A percentile compares a stretch with the other conserved stretches of the same genome.
phyloP scores from a whole-genome alignment of 257 asterid species.

The Salvia hispanica region DNA sequence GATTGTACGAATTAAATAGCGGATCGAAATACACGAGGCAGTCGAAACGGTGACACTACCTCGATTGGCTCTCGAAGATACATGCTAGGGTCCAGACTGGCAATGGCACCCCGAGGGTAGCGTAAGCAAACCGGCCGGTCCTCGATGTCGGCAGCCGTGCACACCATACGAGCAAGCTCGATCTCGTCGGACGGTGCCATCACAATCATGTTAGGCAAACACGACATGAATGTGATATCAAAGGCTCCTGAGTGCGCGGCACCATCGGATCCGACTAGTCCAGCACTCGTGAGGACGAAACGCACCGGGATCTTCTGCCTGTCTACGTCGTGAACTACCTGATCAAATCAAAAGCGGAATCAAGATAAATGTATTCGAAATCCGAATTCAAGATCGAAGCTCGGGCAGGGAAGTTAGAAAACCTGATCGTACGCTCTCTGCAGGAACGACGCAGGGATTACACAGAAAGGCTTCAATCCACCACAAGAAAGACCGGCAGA shows the following conservation, averaged over 20 bases:
- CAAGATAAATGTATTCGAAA: not conserved
- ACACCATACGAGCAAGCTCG: slow-evolving; percentile 82
- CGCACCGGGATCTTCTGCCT: slow-evolving; percentile 86
- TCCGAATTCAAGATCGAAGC: not conserved
- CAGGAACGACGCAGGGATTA: slow-evolving; percentile 81
- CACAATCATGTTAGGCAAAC: slow-evolving; percentile 93
- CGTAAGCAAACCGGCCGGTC: slow-evolving; percentile 86
- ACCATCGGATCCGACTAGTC: slow-evolving; percentile 82
- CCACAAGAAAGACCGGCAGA: slow-evolving; percentile 85
- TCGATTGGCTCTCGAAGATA: slow-evolving; percentile 55
- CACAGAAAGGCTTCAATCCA: slow-evolving; percentile 88
- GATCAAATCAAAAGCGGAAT: slow-evolving; percentile 19
- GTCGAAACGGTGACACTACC: slow-evolving; percentile 40
- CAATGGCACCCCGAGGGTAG: slow-evolving; percentile 79
- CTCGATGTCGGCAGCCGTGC: slow-evolving; percentile 62
- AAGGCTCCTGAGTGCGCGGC: slow-evolving; percentile 78
- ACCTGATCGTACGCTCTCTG: slow-evolving; percentile 96
- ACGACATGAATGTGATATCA: slow-evolving; percentile 83
- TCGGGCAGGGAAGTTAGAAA: not conserved
- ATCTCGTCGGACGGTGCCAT: slow-evolving; percentile 91
- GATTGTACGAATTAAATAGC: not conserved
- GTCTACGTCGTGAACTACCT: slow-evolving; percentile 93
- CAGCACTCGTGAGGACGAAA: slow-evolving; percentile 75
- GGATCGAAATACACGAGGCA: not conserved
- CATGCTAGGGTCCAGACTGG: slow-evolving; percentile 33